Evolutionary conservation across 2,329 filamentous ascomycete species (phyloP), one percentile per base, ranked within the genome.

Genomic region (Trichoderma arundinaceum): DNA sequence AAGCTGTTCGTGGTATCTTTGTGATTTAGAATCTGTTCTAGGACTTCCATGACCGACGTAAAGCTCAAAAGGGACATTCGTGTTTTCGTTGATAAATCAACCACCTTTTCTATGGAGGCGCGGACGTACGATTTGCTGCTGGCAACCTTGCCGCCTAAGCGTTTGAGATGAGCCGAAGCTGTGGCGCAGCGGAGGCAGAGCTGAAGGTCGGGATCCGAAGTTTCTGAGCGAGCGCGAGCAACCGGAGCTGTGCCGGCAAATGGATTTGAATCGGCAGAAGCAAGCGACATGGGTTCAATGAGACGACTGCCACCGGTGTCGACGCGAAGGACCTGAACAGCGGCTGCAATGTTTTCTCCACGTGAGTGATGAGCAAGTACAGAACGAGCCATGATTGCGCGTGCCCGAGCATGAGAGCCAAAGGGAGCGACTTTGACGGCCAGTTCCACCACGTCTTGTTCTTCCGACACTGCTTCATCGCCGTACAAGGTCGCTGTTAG

Each of bases 401-500:
- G 86, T 15, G 84, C 79, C 67, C 87, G 86, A 15, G 91, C 90
- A 22, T 87, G 86, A 1, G 92, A 96, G 12, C 90, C 91, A 43
- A 90, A 87, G 0, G 94, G 94, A 0, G 94, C 92, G 7, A 88
- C 85, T 66, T 86, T 84, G 68, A 92, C 82, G 2, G 94, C 92
- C 39, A 92, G 82, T 0, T 87, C 83, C 38, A 97, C 82, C 64
- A 88, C 82, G 66, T 76, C 80, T 1, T 56, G 64, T 53, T 66
- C 68, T 1, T 69, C 69, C 17, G 56, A 38, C 12, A 69, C 52
- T 6, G 59, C 64, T 19, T 74, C 68, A 17, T 78, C 74, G 10
- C 83, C 81, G 38, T 82, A 83, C 39, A 96, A 82, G 41, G 86
- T 88, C 15, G 82, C 81, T 12, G 88, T 81, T 33, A 97, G 83